Evolutionary conservation across 805 yeast genomes (phyloP).

Genomic region (Nakazawaea laoshanensis): DNA sequence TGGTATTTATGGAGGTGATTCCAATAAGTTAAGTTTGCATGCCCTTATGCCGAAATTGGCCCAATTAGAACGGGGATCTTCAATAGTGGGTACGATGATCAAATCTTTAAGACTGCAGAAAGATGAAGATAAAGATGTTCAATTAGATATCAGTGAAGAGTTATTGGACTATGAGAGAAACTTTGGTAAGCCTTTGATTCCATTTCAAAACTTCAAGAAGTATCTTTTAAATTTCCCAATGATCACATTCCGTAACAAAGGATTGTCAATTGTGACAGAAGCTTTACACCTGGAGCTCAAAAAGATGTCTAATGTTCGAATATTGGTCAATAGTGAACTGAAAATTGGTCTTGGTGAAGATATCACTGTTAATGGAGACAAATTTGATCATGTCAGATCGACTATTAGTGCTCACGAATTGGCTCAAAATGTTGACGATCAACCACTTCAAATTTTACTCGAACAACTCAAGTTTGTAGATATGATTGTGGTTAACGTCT

Average conservation of each 20-base stretch:
- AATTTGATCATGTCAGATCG: conserved; percentile 50
- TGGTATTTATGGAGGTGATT: conserved; percentile 91
- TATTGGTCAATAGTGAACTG: conserved; percentile 15
- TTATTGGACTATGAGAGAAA: conserved; percentile 29
- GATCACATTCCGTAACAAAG: conserved; percentile 42
- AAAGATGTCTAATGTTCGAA: conserved; percentile 29
- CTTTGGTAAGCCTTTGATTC: conserved; percentile 28
- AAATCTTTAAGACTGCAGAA: too few species aligned
- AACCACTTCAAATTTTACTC: conserved; percentile 11
- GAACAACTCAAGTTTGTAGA: conserved; percentile 28
- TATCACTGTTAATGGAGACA: conserved; percentile 4
- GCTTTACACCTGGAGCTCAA: conserved; percentile 30
- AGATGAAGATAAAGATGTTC: neutral
- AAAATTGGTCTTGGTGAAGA: conserved; percentile 12
- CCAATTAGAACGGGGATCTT: neutral
- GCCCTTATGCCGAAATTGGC: conserved; percentile 42
- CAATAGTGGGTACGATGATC: too few species aligned
- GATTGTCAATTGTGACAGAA: conserved; percentile 46
- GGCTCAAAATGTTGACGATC: conserved; percentile 20
- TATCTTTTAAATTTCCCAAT: conserved; percentile 50
- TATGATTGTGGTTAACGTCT: conserved; percentile 64
- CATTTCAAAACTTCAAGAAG: conserved; percentile 26
- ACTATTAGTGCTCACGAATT: conserved; percentile 42
- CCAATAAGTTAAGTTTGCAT: conserved; percentile 52
- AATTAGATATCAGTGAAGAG: conserved; percentile 16